Percentiles rank a stretch among this genome's conserved stretches.
Conservation (phyloP, 1,139 yeast species). For the Taphrina wiesneri region DNA sequence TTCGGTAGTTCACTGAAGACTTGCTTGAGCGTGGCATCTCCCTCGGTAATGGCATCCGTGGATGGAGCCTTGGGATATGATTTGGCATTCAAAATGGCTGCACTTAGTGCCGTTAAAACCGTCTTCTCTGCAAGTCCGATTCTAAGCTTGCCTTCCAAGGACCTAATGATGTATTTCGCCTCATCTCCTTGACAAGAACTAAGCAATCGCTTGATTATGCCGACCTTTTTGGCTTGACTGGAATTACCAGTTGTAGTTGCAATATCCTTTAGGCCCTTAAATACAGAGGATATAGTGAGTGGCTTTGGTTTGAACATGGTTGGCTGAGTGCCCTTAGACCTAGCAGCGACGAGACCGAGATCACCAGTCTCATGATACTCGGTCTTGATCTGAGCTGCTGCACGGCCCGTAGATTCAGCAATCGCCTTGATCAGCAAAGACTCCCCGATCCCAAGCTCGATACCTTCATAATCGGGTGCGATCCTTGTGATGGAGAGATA, state of each 20-base stretch:
- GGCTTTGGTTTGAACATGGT: constrained; percentile 92
- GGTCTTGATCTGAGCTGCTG: constrained; percentile 64
- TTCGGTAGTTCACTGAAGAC: constrained; percentile 92
- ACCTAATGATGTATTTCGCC: constrained; percentile 85
- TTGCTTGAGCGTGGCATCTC: constrained; percentile 78
- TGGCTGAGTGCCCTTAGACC: constrained; percentile 79
- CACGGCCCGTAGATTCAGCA: constrained; percentile 85
- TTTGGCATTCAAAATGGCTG: constrained; percentile 72
- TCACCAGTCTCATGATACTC: constrained; percentile 85
- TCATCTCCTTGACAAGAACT: constrained; percentile 87
- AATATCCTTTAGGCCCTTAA: constrained; percentile 69
- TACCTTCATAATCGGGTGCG: constrained; percentile 94
- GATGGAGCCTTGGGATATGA: constrained; percentile 40
- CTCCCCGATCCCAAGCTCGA: constrained; percentile 72
- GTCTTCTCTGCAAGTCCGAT: constrained; percentile 94
- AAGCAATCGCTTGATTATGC: constrained; percentile 74
- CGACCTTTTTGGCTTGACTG: constrained; percentile 75
- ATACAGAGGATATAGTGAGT: constrained; percentile 70
- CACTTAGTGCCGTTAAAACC: constrained; percentile 77
- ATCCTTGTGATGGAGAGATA: constrained; percentile 62
- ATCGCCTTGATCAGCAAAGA: constrained; percentile 82
- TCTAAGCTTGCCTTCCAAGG: constrained; percentile 87
- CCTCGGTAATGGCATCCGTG: constrained; percentile 46
- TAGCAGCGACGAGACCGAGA: constrained; percentile 83
- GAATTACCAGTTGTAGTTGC: constrained; percentile 81